Evolutionary conservation across 2,329 filamentous ascomycete species (phyloP).

Genomic region (Hymenoscyphus occultus): DNA sequence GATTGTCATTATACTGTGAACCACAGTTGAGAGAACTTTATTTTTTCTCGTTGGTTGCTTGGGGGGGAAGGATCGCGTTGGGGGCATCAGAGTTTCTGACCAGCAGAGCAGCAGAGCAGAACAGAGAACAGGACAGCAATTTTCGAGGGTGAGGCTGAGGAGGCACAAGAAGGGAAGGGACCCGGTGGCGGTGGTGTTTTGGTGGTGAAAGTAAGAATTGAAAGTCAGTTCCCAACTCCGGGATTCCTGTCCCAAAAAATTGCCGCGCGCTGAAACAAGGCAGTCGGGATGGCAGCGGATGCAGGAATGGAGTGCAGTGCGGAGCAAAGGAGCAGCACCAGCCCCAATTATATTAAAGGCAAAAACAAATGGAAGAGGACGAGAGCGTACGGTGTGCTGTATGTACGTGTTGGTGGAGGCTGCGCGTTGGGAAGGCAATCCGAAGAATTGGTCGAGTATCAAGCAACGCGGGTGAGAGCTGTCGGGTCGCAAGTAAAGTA

Average conservation of each 20-base stretch:
- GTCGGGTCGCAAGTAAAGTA: not conserved
- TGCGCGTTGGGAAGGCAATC: not conserved
- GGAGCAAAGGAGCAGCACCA: not conserved
- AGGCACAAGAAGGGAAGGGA: conserved; percentile 7
- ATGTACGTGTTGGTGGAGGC: not conserved
- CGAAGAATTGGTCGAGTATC: conserved; percentile 1
- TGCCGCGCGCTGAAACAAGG: conserved; percentile 2
- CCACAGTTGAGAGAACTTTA: not conserved
- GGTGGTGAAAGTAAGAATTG: no score
- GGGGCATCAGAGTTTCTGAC: conserved; percentile 13
- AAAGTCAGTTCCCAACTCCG: conserved; percentile 4
- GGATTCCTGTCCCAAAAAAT: conserved; percentile 4
- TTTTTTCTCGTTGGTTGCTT: not conserved
- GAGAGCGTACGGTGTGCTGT: not conserved
- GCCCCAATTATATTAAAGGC: not conserved
- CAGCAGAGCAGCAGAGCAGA: conserved; percentile 14
- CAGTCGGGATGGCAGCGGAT: not conserved
- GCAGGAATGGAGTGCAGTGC: not conserved
- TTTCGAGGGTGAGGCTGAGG: conserved; percentile 12
- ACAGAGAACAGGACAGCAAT: no score
- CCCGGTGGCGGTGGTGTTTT: not conserved
- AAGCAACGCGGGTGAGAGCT: not conserved
- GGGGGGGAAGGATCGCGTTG: not conserved
- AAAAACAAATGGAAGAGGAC: not conserved
- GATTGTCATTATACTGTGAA: conserved; percentile 27